Evolutionary conservation across 2,329 filamentous ascomycete species (phyloP), one percentile per base, ranked within the genome.

Genomic region (Curvularia lunata): DNA sequence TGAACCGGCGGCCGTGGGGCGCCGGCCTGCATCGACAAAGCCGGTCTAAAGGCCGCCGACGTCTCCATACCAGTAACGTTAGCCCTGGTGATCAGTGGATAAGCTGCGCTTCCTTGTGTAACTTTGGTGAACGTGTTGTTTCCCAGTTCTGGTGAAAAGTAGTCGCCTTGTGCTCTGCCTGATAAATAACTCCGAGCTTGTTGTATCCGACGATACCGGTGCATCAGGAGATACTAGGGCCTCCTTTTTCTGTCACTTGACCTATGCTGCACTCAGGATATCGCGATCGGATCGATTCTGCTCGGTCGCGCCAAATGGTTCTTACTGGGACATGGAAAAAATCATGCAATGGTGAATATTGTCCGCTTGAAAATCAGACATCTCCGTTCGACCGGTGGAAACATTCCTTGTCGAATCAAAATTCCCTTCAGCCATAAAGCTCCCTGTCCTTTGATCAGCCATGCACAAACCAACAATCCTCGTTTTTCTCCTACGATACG

Each of bases 381-480:
- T 6, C 43, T 38, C 34, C 56, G 56, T 6, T 19, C 37, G 3
- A 37, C 52, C 2, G 48, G 52, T 27, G 47, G 38, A 21, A 79
- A 80, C 73, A 6, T 74, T 78, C 49, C 68, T 64, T 13, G 67
- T 68, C 28, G 2, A 30, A 30, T 27, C 25, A 27, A 71, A 50
- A 75, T 69, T 0, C 78, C 77, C 10, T 75, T 12, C 74, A 21
- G 80, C 52, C 45, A 80, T 76, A 42, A 75, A 77, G 0, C 72
- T 74, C 63, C 79, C 25, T 77, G 6, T 73, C 71, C 67, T 78
- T 75, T 10, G 73, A 75, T 53, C 80, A 52, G 4, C 65, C 67
- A 16, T 69, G 54, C 37, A 71, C 32, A 46, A 74, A 5, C 25
- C 25, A 27, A 27, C 4, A 27, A 27, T 27, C 25, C 25, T 5